Evolutionary conservation across 208 protist genomes (phyloP).

Genomic region (Trichomonas tenax): DNA sequence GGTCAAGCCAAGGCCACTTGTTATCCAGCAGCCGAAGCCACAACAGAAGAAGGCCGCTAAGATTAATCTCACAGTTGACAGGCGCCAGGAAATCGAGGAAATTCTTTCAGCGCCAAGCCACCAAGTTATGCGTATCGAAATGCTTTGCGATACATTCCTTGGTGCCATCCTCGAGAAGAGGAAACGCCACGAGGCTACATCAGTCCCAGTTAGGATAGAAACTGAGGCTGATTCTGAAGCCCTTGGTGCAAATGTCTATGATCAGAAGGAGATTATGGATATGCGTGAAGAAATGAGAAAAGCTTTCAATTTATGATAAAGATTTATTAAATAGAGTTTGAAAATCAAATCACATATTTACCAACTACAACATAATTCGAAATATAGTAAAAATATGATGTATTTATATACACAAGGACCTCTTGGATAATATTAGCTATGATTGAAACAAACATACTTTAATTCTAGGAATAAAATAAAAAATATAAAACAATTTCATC

Average conservation of each 20-base stretch:
- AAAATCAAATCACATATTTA: too few species aligned
- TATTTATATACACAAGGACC: too few species aligned
- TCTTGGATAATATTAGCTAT: too few species aligned
- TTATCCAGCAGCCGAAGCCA: background rate
- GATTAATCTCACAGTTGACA: background rate
- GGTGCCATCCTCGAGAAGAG: background rate
- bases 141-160: background rate
- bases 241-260: background rate
- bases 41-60: background rate
- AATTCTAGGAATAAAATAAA: too few species aligned
- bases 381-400: too few species aligned
- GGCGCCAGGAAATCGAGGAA: background rate
- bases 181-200: background rate
- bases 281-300: background rate
- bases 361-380: too few species aligned
- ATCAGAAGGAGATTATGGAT: background rate
- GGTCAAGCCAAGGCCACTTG: background rate
- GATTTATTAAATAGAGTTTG: too few species aligned
- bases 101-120: background rate
- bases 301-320: background rate
- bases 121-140: background rate
- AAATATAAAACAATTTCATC: background rate
- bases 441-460: too few species aligned
- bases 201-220: background rate
- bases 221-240: background rate